Evolutionary conservation across 2,329 filamentous ascomycete genomes (phyloP), one percentile per base, ranked within the genome.

Genomic region (Xylariaceae sp.): DNA sequence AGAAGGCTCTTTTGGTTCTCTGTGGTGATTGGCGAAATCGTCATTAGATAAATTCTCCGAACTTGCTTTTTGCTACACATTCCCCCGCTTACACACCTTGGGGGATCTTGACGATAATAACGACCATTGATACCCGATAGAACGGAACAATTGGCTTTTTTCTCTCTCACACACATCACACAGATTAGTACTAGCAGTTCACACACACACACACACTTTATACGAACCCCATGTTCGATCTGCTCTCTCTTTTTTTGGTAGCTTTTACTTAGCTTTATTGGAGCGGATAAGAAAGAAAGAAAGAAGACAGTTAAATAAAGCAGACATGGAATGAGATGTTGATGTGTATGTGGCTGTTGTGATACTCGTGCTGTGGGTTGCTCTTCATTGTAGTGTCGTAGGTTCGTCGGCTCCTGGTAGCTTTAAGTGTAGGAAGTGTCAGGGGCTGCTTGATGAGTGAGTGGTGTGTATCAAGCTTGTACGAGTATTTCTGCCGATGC

Each of bases 51-150:
- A 47, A 13, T 45, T 52, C 51, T 44, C 13, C 41, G 30, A 56
- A 10, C 53, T 54, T 53, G 53, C 35, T 52, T 17, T 53, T 17
- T 53, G 53, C 51, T 30, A 59, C 51, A 30, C 39, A 10, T 35
- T 35, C 49, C 17, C 3, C 49, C 57, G 49, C 53, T 30, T 41
- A 41, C 23, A 30, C 23, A 30, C 23, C 23, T 30, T 4, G 23
- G 23, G 57, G 52, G 47, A 49, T 57, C 47, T 57, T 61, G 41
- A 64, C 55, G 61, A 61, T 64, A 51, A 23, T 51, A 54, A 61
- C 55, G 59, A 64, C 44, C 48, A 64, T 53, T 64, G 62, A 64
- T 64, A 64, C 62, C 62, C 62, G 47, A 56, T 62, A 60, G 60
- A 64, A 51, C 53, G 35, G 50, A 58, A 41, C 48, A 51, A 55